Base-by-base conservation (phyloP, 352 stramenopile genomes). In the Phytopythium oedochilum region DNA sequence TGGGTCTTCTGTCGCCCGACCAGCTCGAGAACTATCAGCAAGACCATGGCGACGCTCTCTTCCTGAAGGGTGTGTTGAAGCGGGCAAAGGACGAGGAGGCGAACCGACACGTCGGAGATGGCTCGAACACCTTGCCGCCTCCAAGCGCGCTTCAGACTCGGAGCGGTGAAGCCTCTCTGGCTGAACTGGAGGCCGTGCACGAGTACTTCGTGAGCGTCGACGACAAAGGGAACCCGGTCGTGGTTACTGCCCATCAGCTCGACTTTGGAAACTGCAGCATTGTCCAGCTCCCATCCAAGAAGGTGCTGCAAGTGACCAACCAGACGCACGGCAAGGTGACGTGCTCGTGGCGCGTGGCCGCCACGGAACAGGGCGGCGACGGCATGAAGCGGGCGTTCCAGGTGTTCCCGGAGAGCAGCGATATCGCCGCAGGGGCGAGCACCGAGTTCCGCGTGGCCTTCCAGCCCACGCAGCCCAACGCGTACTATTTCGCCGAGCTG, bases 401-500 rank as follows among this genome's bases (percentile, higher is more conserved):
- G 17, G 75, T 98, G 4, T 86, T 75, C 35, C 89, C 92, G 0
- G 51, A 73, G 15, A 74, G 57, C 45, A 70, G 66, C 29, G 91
- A 97, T 61, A 96, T 98, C 49, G 68, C 66, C 2, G 72, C 88
- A 12, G 88, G 88, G 12, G 70, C 57, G 22, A 88, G 71, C 8
- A 66, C 62, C 34, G 83, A 94, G 48, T 98, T 97, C 54, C 66
- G 70, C 23, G 71, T 98, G 15, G 68, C 64, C 3, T 97, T 98
- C 56, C 68, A 83, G 28, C 93, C 93, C 1, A 60, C 63, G 0
- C 60, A 72, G 10, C 57, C 66, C 32, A 96, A 97, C 63, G 60
- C 75, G 17, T 98, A 97, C 68, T 98, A 92, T 64, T 91, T 94
- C 47, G 73, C 74, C 17, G 89, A 97, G 63, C 68, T 97, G 9